Conservation (phyloP, 192 early-diverging fungal species). For the Spinellus fusiger region DNA sequence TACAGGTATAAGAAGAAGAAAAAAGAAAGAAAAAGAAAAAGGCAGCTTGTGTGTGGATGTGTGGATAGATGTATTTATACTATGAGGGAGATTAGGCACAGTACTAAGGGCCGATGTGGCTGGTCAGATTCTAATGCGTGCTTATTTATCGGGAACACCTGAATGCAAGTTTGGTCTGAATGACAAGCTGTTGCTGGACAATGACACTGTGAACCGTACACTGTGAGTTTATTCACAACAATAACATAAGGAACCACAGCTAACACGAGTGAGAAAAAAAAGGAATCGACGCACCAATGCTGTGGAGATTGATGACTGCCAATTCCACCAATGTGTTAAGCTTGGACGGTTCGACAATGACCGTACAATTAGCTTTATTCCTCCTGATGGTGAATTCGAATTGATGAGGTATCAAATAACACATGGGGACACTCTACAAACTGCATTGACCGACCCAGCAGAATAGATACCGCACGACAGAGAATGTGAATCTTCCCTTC, state of each 20-base stretch:
- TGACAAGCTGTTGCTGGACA: constrained; percentile 90
- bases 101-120: constrained; percentile 67
- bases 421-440: no score
- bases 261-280: background rate
- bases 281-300: constrained; percentile 44
- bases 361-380: constrained; percentile 85
- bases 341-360: constrained; percentile 82
- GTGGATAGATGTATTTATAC: background rate
- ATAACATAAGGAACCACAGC: background rate
- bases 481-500: constrained; percentile 95
- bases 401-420: constrained; percentile 89
- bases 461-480: constrained; percentile 81
- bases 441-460: background rate
- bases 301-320: constrained; percentile 88
- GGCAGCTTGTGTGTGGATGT: background rate
- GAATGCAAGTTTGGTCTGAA: constrained; percentile 81
- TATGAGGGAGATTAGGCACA: constrained; percentile 33
- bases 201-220: constrained; percentile 60
- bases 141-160: constrained; percentile 82
- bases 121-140: constrained; percentile 81
- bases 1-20: background rate
- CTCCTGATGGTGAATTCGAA: constrained; percentile 65
- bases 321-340: constrained; percentile 90
- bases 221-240: constrained; percentile 29
- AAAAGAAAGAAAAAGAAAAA: background rate